These are phyloP conservation scores for Kwoniella shivajii DNA, from an alignment of 1,284 basidiomycete genomes.

Conservation along the genomic window DNA sequence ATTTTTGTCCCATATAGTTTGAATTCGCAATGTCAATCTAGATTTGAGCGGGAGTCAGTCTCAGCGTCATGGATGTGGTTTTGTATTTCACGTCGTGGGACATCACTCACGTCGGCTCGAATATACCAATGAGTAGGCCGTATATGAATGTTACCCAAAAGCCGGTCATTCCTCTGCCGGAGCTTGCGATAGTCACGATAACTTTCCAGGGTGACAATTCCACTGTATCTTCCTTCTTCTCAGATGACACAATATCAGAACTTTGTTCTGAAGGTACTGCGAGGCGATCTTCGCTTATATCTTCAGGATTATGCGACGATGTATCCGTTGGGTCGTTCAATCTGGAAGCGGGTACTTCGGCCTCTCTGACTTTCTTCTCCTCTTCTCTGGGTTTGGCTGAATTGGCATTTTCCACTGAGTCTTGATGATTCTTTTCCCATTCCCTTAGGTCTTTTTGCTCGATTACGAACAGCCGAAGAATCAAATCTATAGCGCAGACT, in stretches of 20 bases:
- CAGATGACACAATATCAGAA: too few relatives aligned
- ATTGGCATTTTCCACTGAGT: neutral
- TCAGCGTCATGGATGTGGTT: neutral
- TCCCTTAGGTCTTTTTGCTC: constrained; percentile 54
- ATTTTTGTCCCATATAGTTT: constrained; percentile 63
- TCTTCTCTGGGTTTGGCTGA: neutral
- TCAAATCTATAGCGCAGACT: constrained; percentile 63
- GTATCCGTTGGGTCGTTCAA: neutral
- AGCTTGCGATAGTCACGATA: constrained; percentile 58
- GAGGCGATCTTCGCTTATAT: neutral
- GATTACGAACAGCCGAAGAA: constrained; percentile 58
- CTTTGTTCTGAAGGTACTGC: neutral
- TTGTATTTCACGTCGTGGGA: neutral
- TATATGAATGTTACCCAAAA: constrained; percentile 63
- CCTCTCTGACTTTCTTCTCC: neutral
- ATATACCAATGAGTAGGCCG: constrained; percentile 55
- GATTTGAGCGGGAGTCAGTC: neutral
- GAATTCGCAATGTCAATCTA: constrained; percentile 67
- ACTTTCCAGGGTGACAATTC: constrained; percentile 53
- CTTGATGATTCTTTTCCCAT: constrained; percentile 16
- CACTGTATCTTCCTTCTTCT: constrained; percentile 17
- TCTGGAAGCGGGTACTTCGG: neutral
- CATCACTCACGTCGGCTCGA: constrained; percentile 41
- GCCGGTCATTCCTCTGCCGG: constrained; percentile 62
- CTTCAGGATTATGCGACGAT: neutral